Conservation (phyloP, 768 basidiomycete species). For the Naganishia randhawae region DNA sequence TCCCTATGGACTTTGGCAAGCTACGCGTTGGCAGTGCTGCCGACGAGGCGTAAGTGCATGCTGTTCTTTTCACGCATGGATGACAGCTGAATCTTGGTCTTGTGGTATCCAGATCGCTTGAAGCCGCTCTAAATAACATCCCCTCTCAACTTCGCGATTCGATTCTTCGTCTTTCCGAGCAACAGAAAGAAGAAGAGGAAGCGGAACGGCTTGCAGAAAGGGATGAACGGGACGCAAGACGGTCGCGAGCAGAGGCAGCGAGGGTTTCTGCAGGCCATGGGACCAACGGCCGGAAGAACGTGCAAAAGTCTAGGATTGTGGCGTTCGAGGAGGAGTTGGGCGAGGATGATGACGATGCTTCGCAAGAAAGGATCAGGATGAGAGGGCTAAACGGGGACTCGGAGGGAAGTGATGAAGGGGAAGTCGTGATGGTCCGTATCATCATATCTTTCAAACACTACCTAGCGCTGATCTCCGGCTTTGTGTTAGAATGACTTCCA, state of each 20-base stretch:
- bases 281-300: no score
- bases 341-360: constrained; percentile 29
- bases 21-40: constrained; percentile 62
- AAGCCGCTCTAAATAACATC: constrained; percentile 38
- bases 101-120: constrained; percentile 5
- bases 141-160: constrained; percentile 76
- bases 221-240: constrained; percentile 37
- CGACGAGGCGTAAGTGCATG: constrained; percentile 50
- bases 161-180: constrained; percentile 72
- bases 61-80: background rate
- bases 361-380: constrained; percentile 28
- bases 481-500: background rate
- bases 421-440: constrained; percentile 5
- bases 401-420: constrained; percentile 25
- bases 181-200: constrained; percentile 62
- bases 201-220: constrained; percentile 45
- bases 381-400: constrained; percentile 15
- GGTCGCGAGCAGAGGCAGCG: constrained; percentile 37
- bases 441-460: background rate
- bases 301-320: constrained; percentile 35
- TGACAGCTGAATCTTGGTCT: background rate
- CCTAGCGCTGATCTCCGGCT: background rate
- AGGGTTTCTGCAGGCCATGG: constrained; percentile 5
- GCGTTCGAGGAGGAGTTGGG: constrained; percentile 60
- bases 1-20: constrained; percentile 62